Conservation (phyloP, 2,329 filamentous ascomycete species). For the Diaporthe sp. region DNA sequence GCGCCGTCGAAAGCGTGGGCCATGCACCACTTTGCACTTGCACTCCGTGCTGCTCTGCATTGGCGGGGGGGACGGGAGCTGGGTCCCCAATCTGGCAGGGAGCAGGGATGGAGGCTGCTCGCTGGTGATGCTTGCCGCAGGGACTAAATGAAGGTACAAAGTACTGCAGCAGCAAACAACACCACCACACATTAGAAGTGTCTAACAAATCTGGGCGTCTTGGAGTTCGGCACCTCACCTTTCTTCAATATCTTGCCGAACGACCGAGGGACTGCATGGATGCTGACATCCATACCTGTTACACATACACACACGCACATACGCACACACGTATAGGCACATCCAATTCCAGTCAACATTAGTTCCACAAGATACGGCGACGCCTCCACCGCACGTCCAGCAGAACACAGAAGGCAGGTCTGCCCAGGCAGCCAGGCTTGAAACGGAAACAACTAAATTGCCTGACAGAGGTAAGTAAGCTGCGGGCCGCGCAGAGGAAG, state of each 20-base stretch:
- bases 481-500: not conserved
- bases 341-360: not conserved
- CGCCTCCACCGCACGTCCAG: not conserved
- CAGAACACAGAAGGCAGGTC: not conserved
- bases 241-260: not conserved
- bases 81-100: conserved; percentile 34
- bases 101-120: not conserved
- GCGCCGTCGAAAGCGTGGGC: conserved; percentile 19
- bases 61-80: conserved; percentile 32
- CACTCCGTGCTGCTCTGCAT: conserved; percentile 6
- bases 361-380: no score
- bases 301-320: not conserved
- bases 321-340: not conserved
- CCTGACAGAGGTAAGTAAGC: not conserved
- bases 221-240: not conserved
- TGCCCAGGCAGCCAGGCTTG: not conserved
- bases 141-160: conserved; percentile 10
- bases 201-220: not conserved
- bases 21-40: not conserved
- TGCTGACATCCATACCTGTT: not conserved
- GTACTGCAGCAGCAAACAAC: conserved; percentile 6
- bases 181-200: not conserved
- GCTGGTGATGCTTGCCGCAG: not conserved
- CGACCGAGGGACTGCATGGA: not conserved
- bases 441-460: not conserved